Conservation (phyloP, 441 rosid species). For the Metrosideros polymorpha region DNA sequence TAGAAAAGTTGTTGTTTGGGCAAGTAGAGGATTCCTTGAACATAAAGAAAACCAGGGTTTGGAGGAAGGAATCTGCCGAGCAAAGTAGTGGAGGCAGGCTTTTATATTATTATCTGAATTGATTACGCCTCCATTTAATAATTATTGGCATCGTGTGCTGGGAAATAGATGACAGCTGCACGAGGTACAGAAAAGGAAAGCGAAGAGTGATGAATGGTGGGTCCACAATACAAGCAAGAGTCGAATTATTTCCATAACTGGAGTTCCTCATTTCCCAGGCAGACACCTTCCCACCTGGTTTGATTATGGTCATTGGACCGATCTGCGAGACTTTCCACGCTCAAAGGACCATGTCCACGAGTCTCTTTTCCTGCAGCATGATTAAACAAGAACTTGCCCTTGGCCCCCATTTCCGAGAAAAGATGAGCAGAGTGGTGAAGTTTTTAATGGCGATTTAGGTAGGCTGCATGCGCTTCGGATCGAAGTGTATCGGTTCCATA, state of each 20-base stretch:
- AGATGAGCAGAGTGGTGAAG: not conserved
- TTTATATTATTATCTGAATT: not conserved
- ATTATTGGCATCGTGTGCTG: not conserved
- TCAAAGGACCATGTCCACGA: not conserved
- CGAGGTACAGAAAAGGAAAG: slow-evolving; percentile 27
- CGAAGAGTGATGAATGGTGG: slow-evolving; percentile 1
- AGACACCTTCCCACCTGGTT: slow-evolving; percentile 12
- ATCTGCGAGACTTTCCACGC: not conserved
- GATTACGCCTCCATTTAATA: not conserved
- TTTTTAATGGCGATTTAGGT: not conserved
- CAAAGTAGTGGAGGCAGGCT: slow-evolving; percentile 23
- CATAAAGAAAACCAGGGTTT: slow-evolving; percentile 13
- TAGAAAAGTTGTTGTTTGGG: not conserved
- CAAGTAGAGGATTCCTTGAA: slow-evolving; percentile 24
- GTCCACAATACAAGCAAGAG: slow-evolving; percentile 8
- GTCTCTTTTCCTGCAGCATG: not conserved
- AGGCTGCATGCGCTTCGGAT: not conserved
- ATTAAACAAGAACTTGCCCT: not conserved
- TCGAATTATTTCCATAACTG: slow-evolving; percentile 19
- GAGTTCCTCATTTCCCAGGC: slow-evolving; percentile 27
- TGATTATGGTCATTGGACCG: not conserved
- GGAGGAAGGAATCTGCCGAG: slow-evolving; percentile 24
- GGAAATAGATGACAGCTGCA: not conserved
- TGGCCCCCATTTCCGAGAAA: not conserved
- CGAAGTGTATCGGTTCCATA: not conserved